Conservation (phyloP, 2,329 filamentous ascomycete species). For the Fusarium azukiicola region DNA sequence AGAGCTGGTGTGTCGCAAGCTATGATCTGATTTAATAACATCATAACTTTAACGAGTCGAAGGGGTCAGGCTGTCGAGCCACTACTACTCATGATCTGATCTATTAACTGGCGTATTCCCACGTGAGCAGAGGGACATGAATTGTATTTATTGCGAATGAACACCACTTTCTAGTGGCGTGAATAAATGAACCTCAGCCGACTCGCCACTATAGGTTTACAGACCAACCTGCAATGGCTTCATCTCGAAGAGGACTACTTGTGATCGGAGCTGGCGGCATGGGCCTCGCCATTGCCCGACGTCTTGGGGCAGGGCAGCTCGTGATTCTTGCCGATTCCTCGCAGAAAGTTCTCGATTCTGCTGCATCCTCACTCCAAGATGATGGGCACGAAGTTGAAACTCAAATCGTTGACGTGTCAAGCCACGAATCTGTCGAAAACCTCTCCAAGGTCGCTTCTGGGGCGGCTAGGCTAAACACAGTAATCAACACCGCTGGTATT, state of each 20-base stretch:
- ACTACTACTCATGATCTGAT: too few relatives aligned
- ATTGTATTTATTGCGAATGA: too few relatives aligned
- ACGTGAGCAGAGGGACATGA: too few relatives aligned
- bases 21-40: too few relatives aligned
- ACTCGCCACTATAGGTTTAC: too few relatives aligned
- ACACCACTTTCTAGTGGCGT: too few relatives aligned
- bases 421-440: neutral
- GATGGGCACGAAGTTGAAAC: slow-evolving; percentile 19
- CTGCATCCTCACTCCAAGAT: neutral
- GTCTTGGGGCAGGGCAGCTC: slow-evolving; percentile 11
- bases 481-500: slow-evolving; percentile 22
- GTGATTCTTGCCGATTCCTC: slow-evolving; percentile 25
- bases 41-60: too few relatives aligned
- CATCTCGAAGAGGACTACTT: neutral
- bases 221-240: too few relatives aligned
- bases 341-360: neutral
- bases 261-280: slow-evolving; percentile 21
- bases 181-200: too few relatives aligned
- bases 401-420: slow-evolving; percentile 13
- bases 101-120: too few relatives aligned
- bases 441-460: neutral
- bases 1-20: too few relatives aligned
- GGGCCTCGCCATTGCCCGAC: slow-evolving; percentile 22
- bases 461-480: neutral
- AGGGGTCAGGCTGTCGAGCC: too few relatives aligned